Conservation (phyloP, 805 yeast genomes). For the Yarrowia hollandica region DNA sequence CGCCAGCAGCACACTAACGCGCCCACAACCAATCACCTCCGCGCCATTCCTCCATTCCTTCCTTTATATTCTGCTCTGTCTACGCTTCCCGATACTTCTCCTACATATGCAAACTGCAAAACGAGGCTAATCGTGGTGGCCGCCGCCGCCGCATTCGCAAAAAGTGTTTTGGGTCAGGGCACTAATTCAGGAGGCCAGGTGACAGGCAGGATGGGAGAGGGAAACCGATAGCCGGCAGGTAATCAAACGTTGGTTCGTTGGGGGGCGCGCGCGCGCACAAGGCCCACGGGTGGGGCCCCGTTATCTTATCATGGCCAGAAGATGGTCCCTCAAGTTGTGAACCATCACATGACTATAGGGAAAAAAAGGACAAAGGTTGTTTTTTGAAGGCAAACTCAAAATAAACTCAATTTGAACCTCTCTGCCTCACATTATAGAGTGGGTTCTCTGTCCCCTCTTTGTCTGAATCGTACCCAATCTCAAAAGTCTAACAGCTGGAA, state of each 20-base stretch:
- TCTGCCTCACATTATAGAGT: slow-evolving; percentile 12
- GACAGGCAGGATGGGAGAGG: background rate
- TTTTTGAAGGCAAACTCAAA: slow-evolving; percentile 9
- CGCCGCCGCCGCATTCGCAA: no score
- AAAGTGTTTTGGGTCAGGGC: no score
- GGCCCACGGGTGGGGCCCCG: no score
- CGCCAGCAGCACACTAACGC: no score
- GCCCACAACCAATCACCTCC: background rate
- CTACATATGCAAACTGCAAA: slow-evolving; percentile 14
- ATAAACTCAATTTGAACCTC: no score
- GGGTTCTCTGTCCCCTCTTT: background rate
- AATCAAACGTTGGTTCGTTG: no score
- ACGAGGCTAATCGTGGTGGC: slow-evolving; percentile 1
- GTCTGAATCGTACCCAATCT: slow-evolving; percentile 10
- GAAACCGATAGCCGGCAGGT: no score
- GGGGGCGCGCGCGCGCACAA: no score
- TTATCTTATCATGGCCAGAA: background rate
- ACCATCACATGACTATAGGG: background rate
- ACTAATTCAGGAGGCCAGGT: no score
- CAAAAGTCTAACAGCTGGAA: background rate
- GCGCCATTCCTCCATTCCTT: background rate
- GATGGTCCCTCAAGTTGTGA: no score
- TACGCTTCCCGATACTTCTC: background rate
- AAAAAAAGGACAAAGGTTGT: background rate
- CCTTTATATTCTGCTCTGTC: background rate